Base-by-base conservation (phyloP, 1,139 yeast species). In the Wickerhamomyces sp. region DNA sequence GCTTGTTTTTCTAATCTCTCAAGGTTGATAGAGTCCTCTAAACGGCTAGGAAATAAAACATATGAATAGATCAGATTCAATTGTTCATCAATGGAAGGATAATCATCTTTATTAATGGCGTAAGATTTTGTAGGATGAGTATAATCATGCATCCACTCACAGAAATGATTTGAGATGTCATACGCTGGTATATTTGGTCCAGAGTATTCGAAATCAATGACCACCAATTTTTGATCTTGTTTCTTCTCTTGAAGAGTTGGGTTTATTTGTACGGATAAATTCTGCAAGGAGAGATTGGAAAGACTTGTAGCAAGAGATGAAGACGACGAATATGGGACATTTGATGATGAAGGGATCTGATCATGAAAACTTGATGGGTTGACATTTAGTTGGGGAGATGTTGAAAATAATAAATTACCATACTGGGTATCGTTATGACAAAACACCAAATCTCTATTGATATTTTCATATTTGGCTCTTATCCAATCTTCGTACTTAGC, bases 81-180 rank as follows among this genome's bases (percentile, higher is more conserved):
- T 55, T 84, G 82, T 56, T 89, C 82, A 32, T 77, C 74, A 44
- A 69, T 67, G 12, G 67, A 67, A 6, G 98, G 98, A 60, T 74
- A 92, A 33, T 67, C 63, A 10, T 70, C 64, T 25, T 69, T 70
- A 54, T 76, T 70, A 28, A 85, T 67, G 40, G 67, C 75, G 56
- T 83, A 78, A 3, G 95, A 76, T 40, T 62, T 61, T 18, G 70
- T 68, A 2, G 82, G 77, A 52, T 82, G 78, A 55, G 84, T 88
- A 59, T 90, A 92, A 63, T 92, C 88, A 31, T 88, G 76, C 97
- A 90, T 92, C 98, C 98, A 92, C 63, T 92, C 98, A 48, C 86
- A 76, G 41, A 78, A 72, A 64, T 92, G 97, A 60, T 92, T 90
- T 16, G 89, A 90, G 41, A 92, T 76, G 59, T 92, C 98, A 58